Evolutionary conservation across 2,329 filamentous ascomycete species (phyloP), one percentile per base, ranked within the genome.

Genomic region (Chalara sp.): DNA sequence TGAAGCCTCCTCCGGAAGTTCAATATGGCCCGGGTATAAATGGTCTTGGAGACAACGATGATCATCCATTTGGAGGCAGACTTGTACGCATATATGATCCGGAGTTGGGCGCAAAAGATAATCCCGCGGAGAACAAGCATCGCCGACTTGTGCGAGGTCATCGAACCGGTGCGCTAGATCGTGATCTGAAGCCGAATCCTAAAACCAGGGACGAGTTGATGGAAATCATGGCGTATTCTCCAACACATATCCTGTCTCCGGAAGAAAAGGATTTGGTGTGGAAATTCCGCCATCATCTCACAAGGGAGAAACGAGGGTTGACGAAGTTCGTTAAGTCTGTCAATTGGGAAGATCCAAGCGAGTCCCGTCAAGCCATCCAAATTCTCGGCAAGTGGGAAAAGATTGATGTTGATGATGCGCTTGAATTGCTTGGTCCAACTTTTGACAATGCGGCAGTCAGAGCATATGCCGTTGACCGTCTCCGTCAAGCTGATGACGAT

Each of bases 251-350:
- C 45, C 75, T 99, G 29, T 89, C 83, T 1, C 81, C 89, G 0
- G 91, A 96, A 65, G 93, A 99, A 68, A 95, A 95, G 64, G 93
- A 99, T 67, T 76, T 96, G 47, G 83, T 99, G 21, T 99, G 95
- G 95, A 93, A 95, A 62, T 99, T 97, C 71, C 80, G 93, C 52
- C 95, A 97, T 67, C 92, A 96, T 67, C 71, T 99, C 28, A 93
- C 91, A 1, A 80, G 90, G 51, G 91, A 99, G 66, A 99, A 99
- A 68, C 77, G 86, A 61, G 87, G 92, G 2, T 75, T 97, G 52
- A 99, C 92, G 33, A 99, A 99, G 63, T 95, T 99, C 60, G 89
- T 97, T 66, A 99, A 97, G 68, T 96, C 92, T 0, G 92, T 96
- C 39, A 91, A 95, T 58, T 99, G 93, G 92, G 82, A 81, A 46